Conservation (phyloP, 2,329 filamentous ascomycete species). For the Fusarium devonianum region DNA sequence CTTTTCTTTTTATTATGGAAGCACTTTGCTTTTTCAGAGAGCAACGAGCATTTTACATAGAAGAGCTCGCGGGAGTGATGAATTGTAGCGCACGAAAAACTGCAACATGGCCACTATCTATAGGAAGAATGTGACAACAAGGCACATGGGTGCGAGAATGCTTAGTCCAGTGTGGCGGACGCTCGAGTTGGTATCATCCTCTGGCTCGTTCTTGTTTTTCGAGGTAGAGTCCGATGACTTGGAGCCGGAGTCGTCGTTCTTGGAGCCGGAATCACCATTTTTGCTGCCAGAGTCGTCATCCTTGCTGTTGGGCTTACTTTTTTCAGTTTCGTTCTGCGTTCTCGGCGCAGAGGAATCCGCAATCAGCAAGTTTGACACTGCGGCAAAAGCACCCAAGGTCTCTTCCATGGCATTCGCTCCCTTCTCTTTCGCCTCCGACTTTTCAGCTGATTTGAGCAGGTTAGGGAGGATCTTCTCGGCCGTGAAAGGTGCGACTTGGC, state of each 20-base stretch:
- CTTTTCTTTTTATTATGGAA: no score
- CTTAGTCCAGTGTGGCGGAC: no score
- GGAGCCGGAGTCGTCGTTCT: background rate
- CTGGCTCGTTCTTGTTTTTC: background rate
- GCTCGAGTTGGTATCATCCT: background rate
- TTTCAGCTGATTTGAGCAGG: conserved; percentile 57
- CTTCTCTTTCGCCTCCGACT: conserved; percentile 58
- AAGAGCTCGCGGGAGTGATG: no score
- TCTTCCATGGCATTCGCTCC: conserved; percentile 57
- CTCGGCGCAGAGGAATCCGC: conserved; percentile 49
- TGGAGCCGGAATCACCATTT: conserved; percentile 35
- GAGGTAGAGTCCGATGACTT: background rate
- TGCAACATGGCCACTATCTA: no score
- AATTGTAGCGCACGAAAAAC: no score
- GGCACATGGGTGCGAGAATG: no score
- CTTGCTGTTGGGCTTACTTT: background rate
- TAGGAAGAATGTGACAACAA: no score
- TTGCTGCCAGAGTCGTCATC: conserved; percentile 32
- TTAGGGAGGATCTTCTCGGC: conserved; percentile 62
- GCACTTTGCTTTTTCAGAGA: no score
- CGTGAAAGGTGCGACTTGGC: conserved; percentile 68
- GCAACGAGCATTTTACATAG: no score
- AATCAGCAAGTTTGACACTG: conserved; percentile 59
- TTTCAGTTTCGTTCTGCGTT: conserved; percentile 55
- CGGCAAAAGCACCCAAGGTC: conserved; percentile 62